Conservation (phyloP, 805 yeast genomes). For the Starmera dryadoides region DNA sequence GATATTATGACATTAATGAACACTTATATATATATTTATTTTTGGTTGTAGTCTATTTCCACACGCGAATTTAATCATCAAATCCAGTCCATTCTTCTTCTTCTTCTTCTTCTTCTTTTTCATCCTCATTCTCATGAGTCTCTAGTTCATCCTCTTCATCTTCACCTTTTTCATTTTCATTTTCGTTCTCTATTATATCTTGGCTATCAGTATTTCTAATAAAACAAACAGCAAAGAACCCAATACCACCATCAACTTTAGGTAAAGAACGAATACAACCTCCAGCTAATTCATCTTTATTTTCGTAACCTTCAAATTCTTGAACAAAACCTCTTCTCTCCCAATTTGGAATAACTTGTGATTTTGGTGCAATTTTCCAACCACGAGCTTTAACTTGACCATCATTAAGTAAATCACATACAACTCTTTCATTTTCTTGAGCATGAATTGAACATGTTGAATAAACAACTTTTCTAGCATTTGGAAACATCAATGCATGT, state of each 20-base stretch:
- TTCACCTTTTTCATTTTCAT: constrained; percentile 1
- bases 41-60: neutral
- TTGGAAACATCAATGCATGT: constrained; percentile 82
- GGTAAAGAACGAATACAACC: constrained; percentile 86
- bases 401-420: constrained; percentile 66
- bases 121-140: constrained; percentile 1
- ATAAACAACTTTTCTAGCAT: constrained; percentile 72
- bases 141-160: neutral
- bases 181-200: neutral
- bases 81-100: constrained; percentile 31
- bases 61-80: constrained; percentile 12
- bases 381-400: constrained; percentile 55
- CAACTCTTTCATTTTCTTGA: constrained; percentile 91
- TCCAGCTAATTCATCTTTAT: constrained; percentile 57
- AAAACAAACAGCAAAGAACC: constrained; percentile 93
- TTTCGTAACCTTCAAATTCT: constrained; percentile 50
- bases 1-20: neutral
- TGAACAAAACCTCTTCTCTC: constrained; percentile 70
- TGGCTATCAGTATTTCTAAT: constrained; percentile 36
- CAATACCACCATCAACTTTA: constrained; percentile 94
- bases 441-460: constrained; percentile 95
- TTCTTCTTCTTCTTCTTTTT: constrained; percentile 9
- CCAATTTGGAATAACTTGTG: constrained; percentile 77
- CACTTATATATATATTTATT: no score
- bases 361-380: constrained; percentile 64